Conservation (phyloP, 352 stramenopile genomes). For the Aphanomyces invadans region DNA sequence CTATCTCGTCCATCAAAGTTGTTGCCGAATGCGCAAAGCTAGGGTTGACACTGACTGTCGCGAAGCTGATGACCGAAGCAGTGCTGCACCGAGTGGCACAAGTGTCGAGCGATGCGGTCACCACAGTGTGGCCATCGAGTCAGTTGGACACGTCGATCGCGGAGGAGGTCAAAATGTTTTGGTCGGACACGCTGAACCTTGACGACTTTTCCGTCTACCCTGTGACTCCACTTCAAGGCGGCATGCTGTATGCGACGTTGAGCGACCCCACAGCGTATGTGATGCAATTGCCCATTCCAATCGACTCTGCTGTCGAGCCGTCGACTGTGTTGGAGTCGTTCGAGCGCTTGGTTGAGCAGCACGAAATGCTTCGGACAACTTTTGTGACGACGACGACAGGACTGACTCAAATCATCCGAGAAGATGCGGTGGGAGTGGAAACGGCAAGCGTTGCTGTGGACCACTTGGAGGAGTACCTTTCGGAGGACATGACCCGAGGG, state of each 20-base stretch:
- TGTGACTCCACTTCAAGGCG: not conserved
- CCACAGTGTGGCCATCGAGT: too few species aligned
- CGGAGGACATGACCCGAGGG: not conserved
- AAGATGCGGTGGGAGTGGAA: not conserved
- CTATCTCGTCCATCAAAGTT: not conserved
- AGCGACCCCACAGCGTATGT: not conserved
- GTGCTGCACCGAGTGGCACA: too few species aligned
- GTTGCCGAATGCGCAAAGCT: not conserved
- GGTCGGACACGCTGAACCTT: not conserved
- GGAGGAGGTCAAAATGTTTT: conserved; percentile 54
- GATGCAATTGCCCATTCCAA: not conserved
- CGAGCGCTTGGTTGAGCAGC: not conserved
- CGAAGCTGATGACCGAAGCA: too few species aligned
- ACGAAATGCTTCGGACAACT: not conserved
- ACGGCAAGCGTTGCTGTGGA: not conserved
- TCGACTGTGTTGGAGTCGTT: not conserved
- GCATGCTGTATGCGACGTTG: not conserved
- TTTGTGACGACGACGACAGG: not conserved
- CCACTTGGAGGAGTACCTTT: not conserved
- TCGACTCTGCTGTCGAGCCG: not conserved
- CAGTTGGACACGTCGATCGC: too few species aligned
- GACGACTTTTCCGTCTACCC: not conserved
- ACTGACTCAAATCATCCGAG: not conserved
- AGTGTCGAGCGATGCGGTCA: too few species aligned
- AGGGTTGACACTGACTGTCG: too few species aligned